Base-by-base conservation (phyloP, 176 grass and related monocot genomes). In the Tillandsia fasciculata region DNA sequence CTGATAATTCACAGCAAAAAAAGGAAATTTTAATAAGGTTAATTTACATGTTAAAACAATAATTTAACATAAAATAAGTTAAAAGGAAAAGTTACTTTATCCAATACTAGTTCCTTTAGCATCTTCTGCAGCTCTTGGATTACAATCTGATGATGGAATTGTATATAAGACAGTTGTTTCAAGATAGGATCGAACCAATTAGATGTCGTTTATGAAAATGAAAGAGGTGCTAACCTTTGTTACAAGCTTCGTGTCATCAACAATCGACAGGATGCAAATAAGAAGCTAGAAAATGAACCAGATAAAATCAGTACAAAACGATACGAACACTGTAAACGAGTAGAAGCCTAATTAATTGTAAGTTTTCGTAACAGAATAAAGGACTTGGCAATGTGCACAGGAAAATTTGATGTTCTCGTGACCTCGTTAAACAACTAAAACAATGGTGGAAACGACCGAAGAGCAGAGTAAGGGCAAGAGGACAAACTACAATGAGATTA, bases 161-260 rank as follows among this genome's bases (percentile, higher is more conserved):
- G 68, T 27, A 73, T 23, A 69, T 42, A 12, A 69, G 10, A 50
- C 9, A n/a, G 20, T 0, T 52, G 7, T 58, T 67, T 58, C 23
- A 42, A 2, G 20, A 24, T 42, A 8, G 12, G 54, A 8, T 59
- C 54, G 23, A 61, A 61, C 22, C 17, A 61, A 61, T 20, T 9
- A 61, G 5, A 42, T 3, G 18, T 17, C 22, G 3, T 9, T 17
- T 61, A 18, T 2, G 11, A 63, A 2, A 0, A 52, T 8, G 15
- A 14, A 48, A 61, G 42, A 52, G 12, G 27, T 53, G 14, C 77
- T 58, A 72, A 89, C 89, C 88, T 97, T 97, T 11, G 79, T 77
- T 59, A 92, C 73, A 77, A 97, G 93, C 78, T 97, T 92, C 51
- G 89, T 90, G 81, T 92, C 93, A 79, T 97, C 89, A 63, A 97